Conservation (phyloP, 2,329 filamentous ascomycete species). For the Cytospora piceae region DNA sequence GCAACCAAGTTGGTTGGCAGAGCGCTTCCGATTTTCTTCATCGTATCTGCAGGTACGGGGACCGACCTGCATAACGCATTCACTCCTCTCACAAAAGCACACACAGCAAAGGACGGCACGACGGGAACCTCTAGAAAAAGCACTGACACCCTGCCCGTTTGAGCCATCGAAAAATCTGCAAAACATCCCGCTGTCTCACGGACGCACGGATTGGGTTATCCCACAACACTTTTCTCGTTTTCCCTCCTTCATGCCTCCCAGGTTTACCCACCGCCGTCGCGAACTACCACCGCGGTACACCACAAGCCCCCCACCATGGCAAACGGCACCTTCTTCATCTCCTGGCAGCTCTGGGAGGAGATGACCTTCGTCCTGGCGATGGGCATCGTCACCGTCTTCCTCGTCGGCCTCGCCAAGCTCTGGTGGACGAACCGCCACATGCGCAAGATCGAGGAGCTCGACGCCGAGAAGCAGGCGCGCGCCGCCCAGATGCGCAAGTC, state of each 20-base stretch:
- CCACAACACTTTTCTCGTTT: not conserved
- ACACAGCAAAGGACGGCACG: not conserved
- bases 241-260: not conserved
- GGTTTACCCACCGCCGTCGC: not conserved
- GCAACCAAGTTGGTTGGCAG: constrained; percentile 1
- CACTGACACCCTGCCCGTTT: not conserved
- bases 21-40: constrained; percentile 15
- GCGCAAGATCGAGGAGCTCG: constrained; percentile 63
- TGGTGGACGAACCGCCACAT: constrained; percentile 61
- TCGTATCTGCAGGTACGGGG: constrained; percentile 29
- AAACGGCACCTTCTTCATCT: constrained; percentile 60
- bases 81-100: constrained; percentile 5
- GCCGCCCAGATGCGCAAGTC: constrained; percentile 58
- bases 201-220: not conserved
- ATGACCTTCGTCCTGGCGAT: constrained; percentile 82
- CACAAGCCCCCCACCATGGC: constrained; percentile 38
- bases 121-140: not conserved
- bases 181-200: not conserved
- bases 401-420: constrained; percentile 69
- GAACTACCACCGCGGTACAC: not conserved
- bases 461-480: constrained; percentile 65
- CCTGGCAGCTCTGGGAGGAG: constrained; percentile 85
- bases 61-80: constrained; percentile 4
- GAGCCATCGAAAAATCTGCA: not conserved
- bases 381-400: constrained; percentile 71